Conservation (phyloP, 441 rosid genomes). For the Mallotus japonicus region DNA sequence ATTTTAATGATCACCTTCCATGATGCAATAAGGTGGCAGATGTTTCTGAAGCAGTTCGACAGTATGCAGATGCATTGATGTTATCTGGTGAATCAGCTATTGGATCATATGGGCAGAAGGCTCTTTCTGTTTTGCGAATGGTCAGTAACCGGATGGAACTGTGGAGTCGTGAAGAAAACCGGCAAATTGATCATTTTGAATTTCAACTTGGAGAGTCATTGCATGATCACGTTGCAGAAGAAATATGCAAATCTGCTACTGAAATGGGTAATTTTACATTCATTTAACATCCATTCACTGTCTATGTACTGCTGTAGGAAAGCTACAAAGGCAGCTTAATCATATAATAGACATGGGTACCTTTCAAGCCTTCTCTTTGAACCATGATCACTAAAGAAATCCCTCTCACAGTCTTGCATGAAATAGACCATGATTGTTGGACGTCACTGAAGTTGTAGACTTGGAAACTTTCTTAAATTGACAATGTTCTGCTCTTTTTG, state of each 20-base stretch:
- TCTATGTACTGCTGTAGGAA: neutral
- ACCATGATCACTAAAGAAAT: no score
- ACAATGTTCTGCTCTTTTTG: slow-evolving; percentile 19
- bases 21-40: slow-evolving; percentile 54
- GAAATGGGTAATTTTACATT: slow-evolving; percentile 50
- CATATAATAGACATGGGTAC: neutral
- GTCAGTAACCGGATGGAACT: slow-evolving; percentile 62
- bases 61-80: slow-evolving; percentile 69
- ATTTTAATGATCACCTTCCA: slow-evolving; percentile 8
- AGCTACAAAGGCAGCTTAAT: neutral
- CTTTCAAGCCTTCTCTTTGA: no score
- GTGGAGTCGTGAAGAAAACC: slow-evolving; percentile 58
- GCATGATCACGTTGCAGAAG: slow-evolving; percentile 60
- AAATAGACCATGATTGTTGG: neutral
- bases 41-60: slow-evolving; percentile 72
- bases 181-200: slow-evolving; percentile 28
- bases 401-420: no score
- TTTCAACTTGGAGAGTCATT: slow-evolving; percentile 42
- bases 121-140: slow-evolving; percentile 55
- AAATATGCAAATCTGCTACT: slow-evolving; percentile 60
- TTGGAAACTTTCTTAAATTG: neutral
- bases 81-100: slow-evolving; percentile 71
- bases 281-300: neutral
- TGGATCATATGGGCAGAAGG: slow-evolving; percentile 57
- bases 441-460: neutral